phyloP scores from a whole-genome alignment of 2,329 filamentous ascomycete genomes.

The Botryotinia convoluta region DNA sequence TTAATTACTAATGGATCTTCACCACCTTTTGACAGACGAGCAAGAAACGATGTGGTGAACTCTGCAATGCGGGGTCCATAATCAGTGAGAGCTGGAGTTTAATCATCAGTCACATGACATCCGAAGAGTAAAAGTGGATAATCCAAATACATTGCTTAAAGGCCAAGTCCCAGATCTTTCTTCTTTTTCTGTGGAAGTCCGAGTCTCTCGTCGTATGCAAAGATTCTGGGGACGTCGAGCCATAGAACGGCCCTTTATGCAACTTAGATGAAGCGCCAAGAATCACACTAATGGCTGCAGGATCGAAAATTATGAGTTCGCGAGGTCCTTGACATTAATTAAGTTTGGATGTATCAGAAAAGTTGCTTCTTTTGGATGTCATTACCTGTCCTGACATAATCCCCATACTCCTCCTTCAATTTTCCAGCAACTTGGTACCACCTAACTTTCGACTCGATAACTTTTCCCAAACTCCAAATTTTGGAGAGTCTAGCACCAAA shows the following conservation, averaged over 20 bases:
- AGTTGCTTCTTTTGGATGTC: background rate
- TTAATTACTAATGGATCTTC: slow-evolving; percentile 27
- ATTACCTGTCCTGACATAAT: slow-evolving; percentile 28
- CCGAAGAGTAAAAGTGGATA: background rate
- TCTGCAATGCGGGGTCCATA: background rate
- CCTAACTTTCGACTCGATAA: slow-evolving; percentile 16
- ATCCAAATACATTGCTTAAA: background rate
- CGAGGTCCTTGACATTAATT: slow-evolving; percentile 22
- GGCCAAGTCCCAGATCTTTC: slow-evolving; percentile 29
- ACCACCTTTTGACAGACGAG: background rate
- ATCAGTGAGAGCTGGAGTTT: background rate
- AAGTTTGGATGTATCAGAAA: background rate
- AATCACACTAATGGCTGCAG: slow-evolving; percentile 27
- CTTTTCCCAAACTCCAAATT: slow-evolving; percentile 25
- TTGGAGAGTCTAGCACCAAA: slow-evolving; percentile 29
- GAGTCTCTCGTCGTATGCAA: slow-evolving; percentile 29
- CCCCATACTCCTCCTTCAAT: slow-evolving; percentile 30
- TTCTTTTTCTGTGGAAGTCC: slow-evolving; percentile 27
- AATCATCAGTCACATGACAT: background rate
- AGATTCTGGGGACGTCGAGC: slow-evolving; percentile 23
- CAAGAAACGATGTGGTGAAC: background rate
- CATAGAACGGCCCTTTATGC: slow-evolving; percentile 31
- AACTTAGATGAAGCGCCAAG: slow-evolving; percentile 26
- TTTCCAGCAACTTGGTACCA: slow-evolving; percentile 22
- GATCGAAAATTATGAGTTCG: slow-evolving; percentile 27